Evolutionary conservation across 257 asterid species (phyloP).

Genomic region (Solanum boliviense): DNA sequence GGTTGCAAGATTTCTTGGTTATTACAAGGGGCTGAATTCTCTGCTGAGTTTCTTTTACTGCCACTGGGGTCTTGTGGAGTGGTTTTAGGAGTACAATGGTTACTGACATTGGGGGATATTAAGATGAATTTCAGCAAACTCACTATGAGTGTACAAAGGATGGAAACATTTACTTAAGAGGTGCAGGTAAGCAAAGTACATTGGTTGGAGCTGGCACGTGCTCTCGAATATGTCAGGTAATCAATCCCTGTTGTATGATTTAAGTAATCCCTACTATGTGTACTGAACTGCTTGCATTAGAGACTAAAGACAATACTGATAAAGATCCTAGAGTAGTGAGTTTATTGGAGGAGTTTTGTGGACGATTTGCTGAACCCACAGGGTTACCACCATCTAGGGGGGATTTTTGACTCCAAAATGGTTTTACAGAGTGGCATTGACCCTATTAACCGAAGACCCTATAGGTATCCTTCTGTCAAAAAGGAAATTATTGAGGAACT

Average conservation of each 20-base stretch:
- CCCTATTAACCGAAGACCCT: not conserved
- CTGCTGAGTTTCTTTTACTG: not conserved
- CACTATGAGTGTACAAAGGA: not conserved
- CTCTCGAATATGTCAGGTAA: not conserved
- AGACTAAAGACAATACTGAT: not conserved
- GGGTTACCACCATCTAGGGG: not conserved
- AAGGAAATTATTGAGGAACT: not conserved
- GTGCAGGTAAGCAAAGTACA: not conserved
- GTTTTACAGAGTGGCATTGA: not conserved
- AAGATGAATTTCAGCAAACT: not conserved
- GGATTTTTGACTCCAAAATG: not conserved
- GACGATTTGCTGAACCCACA: not conserved
- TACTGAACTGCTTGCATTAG: not conserved
- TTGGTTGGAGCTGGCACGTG: not conserved
- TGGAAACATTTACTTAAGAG: not conserved
- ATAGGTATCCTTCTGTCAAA: not conserved
- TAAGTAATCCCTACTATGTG: not conserved
- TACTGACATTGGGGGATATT: not conserved
- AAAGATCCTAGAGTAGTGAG: not conserved
- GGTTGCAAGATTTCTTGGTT: too few relatives aligned
- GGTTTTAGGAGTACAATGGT: not conserved
- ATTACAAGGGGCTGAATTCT: not conserved
- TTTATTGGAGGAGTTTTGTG: not conserved
- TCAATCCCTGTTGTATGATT: not conserved
- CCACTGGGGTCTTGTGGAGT: not conserved